Conservation (phyloP, 805 yeast genomes). For the Schizosaccharomyces osmophilus region DNA sequence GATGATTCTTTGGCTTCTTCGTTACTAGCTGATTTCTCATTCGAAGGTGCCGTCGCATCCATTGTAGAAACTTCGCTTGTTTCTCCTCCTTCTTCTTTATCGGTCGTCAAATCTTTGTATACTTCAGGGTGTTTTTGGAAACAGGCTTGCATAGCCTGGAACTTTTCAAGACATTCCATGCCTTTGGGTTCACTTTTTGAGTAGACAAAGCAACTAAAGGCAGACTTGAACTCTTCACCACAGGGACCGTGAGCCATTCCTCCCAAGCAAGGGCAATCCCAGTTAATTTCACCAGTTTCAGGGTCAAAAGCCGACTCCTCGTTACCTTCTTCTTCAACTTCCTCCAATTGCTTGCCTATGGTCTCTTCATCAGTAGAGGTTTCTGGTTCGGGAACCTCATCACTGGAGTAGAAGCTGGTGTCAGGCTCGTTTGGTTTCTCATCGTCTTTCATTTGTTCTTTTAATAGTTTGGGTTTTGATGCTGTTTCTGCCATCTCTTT, state of each 20-base stretch:
- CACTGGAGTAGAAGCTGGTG: background rate
- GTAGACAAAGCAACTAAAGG: conserved; percentile 83
- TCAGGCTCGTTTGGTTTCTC: background rate
- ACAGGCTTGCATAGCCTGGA: conserved; percentile 73
- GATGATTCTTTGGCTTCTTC: too few species aligned
- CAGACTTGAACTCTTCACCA: conserved; percentile 83
- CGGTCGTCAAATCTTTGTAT: conserved; percentile 42
- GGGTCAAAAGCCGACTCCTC: conserved; percentile 61
- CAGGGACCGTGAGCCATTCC: conserved; percentile 99
- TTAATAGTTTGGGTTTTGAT: background rate
- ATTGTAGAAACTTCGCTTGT: background rate
- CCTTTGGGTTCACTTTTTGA: conserved; percentile 93
- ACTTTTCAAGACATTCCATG: conserved; percentile 75
- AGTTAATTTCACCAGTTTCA: conserved; percentile 93
- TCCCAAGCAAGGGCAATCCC: conserved; percentile 99
- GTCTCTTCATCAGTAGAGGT: background rate
- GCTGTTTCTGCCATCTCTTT: background rate
- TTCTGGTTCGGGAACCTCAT: background rate
- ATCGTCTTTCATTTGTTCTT: background rate
- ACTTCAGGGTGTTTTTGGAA: conserved; percentile 82
- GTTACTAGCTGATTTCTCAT: too few species aligned
- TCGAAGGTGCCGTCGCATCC: too few species aligned
- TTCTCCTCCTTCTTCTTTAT: conserved; percentile 6
- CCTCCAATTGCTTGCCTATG: background rate
- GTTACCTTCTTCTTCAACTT: background rate